Percentiles rank a stretch among this genome's conserved stretches.
Conservation (phyloP, 2,329 filamentous ascomycete genomes). For the Tolypocladium sp. region DNA sequence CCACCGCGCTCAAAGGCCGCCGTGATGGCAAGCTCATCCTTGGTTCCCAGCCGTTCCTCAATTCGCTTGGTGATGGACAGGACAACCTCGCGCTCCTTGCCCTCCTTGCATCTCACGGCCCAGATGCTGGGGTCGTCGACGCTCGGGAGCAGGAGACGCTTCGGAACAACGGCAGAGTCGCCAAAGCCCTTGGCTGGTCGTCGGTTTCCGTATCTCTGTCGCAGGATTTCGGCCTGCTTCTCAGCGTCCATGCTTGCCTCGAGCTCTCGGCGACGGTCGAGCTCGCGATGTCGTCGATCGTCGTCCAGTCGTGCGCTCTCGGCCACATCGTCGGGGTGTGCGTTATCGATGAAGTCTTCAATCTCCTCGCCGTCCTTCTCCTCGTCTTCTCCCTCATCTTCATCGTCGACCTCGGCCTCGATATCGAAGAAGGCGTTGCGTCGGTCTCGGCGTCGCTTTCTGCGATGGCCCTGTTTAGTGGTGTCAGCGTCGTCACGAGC, state of each 20-base stretch:
- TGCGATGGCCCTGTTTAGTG: conserved; percentile 49
- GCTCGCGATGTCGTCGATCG: conserved; percentile 85
- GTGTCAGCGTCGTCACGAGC: conserved; percentile 12
- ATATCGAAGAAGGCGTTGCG: conserved; percentile 91
- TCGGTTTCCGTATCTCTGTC: conserved; percentile 79
- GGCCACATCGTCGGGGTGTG: conserved; percentile 81
- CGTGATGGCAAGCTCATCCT: conserved; percentile 75
- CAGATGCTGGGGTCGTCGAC: conserved; percentile 95
- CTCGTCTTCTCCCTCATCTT: conserved; percentile 79
- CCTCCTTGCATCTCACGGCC: conserved; percentile 86
- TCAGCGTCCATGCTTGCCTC: conserved; percentile 86
- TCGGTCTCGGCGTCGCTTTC: conserved; percentile 70
- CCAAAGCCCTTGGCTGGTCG: conserved; percentile 54
- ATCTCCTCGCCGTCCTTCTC: conserved; percentile 80
- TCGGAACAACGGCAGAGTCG: conserved; percentile 71
- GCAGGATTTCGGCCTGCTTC: conserved; percentile 78
- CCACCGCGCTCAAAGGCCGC: conserved; percentile 85
- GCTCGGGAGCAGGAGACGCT: conserved; percentile 78
- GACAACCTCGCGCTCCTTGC: conserved; percentile 89
- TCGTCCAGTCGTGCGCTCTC: conserved; percentile 75
- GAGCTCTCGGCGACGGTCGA: conserved; percentile 84
- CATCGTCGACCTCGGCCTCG: conserved; percentile 95
- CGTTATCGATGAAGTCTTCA: conserved; percentile 79
- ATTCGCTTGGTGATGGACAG: conserved; percentile 82
- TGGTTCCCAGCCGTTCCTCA: conserved; percentile 68